phyloP scores from a whole-genome alignment of 2,329 filamentous ascomycete genomes.

The Fusarium praegraminearum region DNA sequence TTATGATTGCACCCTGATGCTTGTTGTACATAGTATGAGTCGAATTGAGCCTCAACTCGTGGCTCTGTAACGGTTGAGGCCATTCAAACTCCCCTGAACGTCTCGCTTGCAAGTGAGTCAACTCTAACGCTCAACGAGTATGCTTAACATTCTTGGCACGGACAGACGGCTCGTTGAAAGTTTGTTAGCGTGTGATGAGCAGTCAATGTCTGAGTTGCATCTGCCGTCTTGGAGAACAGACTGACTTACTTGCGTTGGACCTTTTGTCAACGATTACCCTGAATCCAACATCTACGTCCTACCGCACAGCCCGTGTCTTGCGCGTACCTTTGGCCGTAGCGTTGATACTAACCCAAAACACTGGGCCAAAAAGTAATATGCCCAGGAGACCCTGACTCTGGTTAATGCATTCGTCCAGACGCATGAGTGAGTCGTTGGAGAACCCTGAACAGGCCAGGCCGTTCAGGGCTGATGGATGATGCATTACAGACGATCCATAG shows the following conservation, averaged over 20 bases:
- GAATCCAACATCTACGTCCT: slow-evolving; percentile 6
- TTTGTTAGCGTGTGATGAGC: slow-evolving; percentile 13
- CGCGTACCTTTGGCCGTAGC: slow-evolving; percentile 16
- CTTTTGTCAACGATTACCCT: slow-evolving; percentile 35
- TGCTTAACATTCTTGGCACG: not conserved
- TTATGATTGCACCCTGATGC: slow-evolving; percentile 1
- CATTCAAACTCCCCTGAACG: not conserved
- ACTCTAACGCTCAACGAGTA: not conserved
- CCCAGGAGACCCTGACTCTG: slow-evolving; percentile 19
- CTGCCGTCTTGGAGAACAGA: not conserved
- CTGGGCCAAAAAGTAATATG: slow-evolving; percentile 4
- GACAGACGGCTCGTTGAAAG: slow-evolving; percentile 5
- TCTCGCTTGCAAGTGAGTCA: not conserved
- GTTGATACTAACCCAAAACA: slow-evolving; percentile 6
- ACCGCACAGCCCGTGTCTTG: slow-evolving; percentile 19
- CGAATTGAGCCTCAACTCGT: not conserved
- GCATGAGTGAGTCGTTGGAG: slow-evolving; percentile 29
- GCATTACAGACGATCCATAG: slow-evolving; percentile 19
- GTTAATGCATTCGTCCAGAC: slow-evolving; percentile 13
- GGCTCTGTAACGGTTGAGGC: not conserved
- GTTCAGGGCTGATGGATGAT: slow-evolving; percentile 19
- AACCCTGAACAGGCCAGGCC: slow-evolving; percentile 17
- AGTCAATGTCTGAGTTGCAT: slow-evolving; percentile 12
- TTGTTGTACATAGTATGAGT: slow-evolving; percentile 1
- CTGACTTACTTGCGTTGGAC: not conserved